Conservation (phyloP, 2,329 filamentous ascomycete genomes). For the Epichloe uncinata region DNA sequence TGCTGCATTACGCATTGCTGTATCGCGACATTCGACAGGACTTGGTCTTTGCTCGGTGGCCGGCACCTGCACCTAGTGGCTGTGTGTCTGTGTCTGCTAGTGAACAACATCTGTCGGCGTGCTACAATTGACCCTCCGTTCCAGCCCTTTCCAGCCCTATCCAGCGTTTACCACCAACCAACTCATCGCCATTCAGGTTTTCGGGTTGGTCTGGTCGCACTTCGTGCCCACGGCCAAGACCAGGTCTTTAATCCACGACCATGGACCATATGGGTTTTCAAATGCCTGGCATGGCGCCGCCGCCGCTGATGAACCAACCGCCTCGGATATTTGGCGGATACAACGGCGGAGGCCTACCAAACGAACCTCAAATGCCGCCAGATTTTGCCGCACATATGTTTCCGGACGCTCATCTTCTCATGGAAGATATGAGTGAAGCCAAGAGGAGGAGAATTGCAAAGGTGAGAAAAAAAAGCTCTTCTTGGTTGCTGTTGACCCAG, state of each 20-base stretch:
- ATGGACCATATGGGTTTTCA: constrained; percentile 43
- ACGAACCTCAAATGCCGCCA: constrained; percentile 37
- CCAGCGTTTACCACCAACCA: not conserved
- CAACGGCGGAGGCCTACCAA: constrained; percentile 42
- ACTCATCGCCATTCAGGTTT: not conserved
- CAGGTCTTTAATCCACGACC: not conserved
- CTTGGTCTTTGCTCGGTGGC: no score
- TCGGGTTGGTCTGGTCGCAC: not conserved
- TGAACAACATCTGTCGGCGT: no score
- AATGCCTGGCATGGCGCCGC: constrained; percentile 40
- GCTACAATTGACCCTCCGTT: no score
- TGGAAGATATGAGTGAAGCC: constrained; percentile 62
- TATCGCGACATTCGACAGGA: not conserved
- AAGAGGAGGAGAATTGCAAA: constrained; percentile 82
- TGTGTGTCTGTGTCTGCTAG: no score
- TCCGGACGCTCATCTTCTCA: constrained; percentile 38
- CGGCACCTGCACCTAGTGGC: no score
- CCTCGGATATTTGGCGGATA: constrained; percentile 58
- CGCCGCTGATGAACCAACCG: constrained; percentile 50
- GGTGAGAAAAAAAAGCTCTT: constrained; percentile 35
- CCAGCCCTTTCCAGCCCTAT: no score
- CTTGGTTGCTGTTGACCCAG: not conserved
- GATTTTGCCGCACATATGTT: constrained; percentile 49
- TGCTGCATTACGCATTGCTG: not conserved
- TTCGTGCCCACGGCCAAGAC: not conserved